phyloP scores from a whole-genome alignment of 2,329 filamentous ascomycete genomes.

The Fusarium sp. region DNA sequence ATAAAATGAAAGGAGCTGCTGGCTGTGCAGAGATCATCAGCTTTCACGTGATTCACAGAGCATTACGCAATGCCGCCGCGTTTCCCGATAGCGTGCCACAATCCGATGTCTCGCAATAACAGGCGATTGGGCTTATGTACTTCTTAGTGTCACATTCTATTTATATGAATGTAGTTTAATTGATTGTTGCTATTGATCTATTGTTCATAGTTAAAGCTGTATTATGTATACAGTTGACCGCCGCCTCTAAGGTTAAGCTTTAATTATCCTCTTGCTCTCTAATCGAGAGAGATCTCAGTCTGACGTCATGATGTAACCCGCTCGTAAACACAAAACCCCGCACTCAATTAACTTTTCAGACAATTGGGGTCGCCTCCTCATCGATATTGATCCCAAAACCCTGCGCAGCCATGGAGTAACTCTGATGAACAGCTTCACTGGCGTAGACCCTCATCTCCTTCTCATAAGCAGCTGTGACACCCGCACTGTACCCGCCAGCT shows the following conservation, averaged over 20 bases:
- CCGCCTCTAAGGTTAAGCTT: too few relatives aligned
- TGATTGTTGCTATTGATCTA: not conserved
- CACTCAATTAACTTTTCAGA: constrained; percentile 2
- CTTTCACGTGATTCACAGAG: constrained; percentile 16
- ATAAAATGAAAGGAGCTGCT: constrained; percentile 11
- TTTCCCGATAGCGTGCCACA: not conserved
- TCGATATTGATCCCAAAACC: constrained; percentile 60
- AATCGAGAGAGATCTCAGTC: not conserved
- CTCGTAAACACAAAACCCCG: not conserved
- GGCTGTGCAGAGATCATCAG: not conserved
- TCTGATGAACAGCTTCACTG: constrained; percentile 64
- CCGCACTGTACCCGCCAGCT: constrained; percentile 63
- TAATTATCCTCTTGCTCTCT: not conserved
- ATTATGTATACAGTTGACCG: too few relatives aligned
- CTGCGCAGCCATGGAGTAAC: constrained; percentile 59
- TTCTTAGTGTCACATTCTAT: not conserved
- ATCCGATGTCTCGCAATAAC: not conserved
- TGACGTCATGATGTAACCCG: not conserved
- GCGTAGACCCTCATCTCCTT: constrained; percentile 70
- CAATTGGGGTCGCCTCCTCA: constrained; percentile 46
- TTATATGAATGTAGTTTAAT: not conserved
- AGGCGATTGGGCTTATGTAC: too few relatives aligned
- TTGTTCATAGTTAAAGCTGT: not conserved
- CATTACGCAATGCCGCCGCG: constrained; percentile 35
- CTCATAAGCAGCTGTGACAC: constrained; percentile 67